Conservation (phyloP, 2,329 filamentous ascomycete species). For the Lecanicillium sp. region DNA sequence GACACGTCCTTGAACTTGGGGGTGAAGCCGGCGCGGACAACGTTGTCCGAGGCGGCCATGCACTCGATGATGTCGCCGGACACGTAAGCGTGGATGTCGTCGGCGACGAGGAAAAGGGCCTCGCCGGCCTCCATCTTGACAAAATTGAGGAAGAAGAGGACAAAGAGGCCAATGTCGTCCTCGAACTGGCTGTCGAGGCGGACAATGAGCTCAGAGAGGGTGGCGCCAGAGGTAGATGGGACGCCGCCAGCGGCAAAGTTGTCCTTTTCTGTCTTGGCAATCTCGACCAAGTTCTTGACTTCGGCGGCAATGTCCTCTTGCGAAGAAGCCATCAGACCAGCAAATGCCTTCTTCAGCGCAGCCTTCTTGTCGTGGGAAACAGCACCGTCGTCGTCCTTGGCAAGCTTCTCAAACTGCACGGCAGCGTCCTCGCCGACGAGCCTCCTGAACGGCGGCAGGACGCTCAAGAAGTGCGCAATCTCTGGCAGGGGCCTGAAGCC, state of each 20-base stretch:
- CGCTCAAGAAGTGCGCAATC: constrained; percentile 75
- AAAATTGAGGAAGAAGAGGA: constrained; percentile 96
- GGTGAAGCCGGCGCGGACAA: constrained; percentile 93
- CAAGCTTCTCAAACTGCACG: constrained; percentile 46
- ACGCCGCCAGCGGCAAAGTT: constrained; percentile 72
- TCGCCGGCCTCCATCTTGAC: constrained; percentile 83
- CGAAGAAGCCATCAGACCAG: constrained; percentile 72
- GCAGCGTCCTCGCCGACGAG: constrained; percentile 63
- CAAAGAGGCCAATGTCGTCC: constrained; percentile 84
- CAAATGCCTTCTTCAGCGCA: constrained; percentile 69
- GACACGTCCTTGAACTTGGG: constrained; percentile 97
- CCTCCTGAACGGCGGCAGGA: constrained; percentile 49
- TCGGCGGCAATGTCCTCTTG: constrained; percentile 49
- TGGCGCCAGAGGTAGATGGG: constrained; percentile 59
- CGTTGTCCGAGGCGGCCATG: constrained; percentile 98
- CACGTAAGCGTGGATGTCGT: constrained; percentile 95
- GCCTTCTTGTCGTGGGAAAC: constrained; percentile 63
- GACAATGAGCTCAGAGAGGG: constrained; percentile 69
- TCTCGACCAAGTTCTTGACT: constrained; percentile 61
- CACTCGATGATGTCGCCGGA: constrained; percentile 96
- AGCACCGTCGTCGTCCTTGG: constrained; percentile 36
- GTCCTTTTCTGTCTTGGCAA: constrained; percentile 61
- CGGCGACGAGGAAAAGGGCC: constrained; percentile 91
- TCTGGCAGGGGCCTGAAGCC: constrained; percentile 86
- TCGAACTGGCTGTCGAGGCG: constrained; percentile 82